These are phyloP conservation scores for Tulasnella sp. DNA, from an alignment of 768 basidiomycete species.

Conservation along the genomic window DNA sequence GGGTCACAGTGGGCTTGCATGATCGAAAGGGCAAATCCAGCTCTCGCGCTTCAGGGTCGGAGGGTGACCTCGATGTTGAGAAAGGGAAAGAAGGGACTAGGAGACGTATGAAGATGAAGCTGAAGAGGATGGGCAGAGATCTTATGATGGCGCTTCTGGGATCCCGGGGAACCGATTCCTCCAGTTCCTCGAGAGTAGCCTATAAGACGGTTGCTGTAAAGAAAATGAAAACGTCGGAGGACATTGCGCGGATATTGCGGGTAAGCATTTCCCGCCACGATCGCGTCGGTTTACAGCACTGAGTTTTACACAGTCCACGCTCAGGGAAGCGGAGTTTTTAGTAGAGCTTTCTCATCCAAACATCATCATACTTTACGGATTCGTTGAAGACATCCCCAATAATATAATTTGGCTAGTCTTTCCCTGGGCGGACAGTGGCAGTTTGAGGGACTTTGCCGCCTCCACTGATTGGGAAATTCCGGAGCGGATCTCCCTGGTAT, in stretches of 20 bases:
- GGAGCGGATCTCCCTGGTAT: no score
- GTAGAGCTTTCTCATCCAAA: no score
- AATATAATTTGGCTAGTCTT: neutral
- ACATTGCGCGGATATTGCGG: neutral
- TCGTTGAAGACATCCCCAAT: neutral
- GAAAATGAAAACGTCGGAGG: neutral
- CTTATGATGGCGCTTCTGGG: neutral
- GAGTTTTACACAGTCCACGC: neutral
- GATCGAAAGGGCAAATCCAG: no score
- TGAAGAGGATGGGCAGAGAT: neutral
- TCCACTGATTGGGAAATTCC: no score
- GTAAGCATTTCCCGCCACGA: neutral
- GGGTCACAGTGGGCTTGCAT: no score
- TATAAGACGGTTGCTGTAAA: neutral
- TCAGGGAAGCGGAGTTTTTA: neutral
- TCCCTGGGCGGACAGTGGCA: no score
- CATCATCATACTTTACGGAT: neutral
- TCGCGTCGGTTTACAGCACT: neutral
- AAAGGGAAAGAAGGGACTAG: neutral
- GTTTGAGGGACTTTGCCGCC: no score
- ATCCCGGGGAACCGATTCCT: neutral
- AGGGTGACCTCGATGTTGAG: neutral
- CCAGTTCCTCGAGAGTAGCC: neutral
- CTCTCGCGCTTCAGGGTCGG: no score
- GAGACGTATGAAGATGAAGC: neutral